phyloP scores from a whole-genome alignment of 306 rosid genomes.

The Crataegus laevigata region DNA sequence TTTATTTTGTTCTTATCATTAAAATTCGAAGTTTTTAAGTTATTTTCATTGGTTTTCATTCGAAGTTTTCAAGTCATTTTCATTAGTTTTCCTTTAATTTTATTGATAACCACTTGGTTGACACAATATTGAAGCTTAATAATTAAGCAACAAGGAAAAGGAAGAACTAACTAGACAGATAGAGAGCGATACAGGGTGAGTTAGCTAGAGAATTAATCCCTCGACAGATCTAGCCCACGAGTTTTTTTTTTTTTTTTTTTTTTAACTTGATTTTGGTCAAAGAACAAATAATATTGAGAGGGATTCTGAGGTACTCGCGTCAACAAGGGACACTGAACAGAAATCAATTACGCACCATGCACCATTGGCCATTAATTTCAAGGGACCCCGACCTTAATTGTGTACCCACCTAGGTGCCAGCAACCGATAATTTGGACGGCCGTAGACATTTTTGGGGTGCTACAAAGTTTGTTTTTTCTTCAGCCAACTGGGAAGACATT shows the following conservation, averaged over 20 bases:
- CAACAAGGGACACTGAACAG: not conserved
- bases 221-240: not conserved
- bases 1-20: no score
- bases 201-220: not conserved
- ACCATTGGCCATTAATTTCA: not conserved
- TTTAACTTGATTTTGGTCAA: not conserved
- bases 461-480: not conserved
- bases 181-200: not conserved
- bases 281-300: not conserved
- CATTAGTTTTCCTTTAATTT: no score
- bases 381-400: not conserved
- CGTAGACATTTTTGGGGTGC: not conserved
- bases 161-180: not conserved
- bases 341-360: not conserved
- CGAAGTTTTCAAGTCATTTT: no score
- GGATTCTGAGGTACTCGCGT: not conserved
- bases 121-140: not conserved
- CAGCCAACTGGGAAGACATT: not conserved
- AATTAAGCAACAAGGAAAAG: not conserved
- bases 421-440: not conserved
- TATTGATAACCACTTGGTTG: not conserved
- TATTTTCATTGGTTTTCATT: no score
- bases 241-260: not conserved
- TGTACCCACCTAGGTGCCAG: not conserved
- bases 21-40: no score